Percentiles rank a stretch among this genome's conserved stretches.
phyloP scores from a whole-genome alignment of 2,329 filamentous ascomycete genomes.

The Verticillium zaregamsianum region DNA sequence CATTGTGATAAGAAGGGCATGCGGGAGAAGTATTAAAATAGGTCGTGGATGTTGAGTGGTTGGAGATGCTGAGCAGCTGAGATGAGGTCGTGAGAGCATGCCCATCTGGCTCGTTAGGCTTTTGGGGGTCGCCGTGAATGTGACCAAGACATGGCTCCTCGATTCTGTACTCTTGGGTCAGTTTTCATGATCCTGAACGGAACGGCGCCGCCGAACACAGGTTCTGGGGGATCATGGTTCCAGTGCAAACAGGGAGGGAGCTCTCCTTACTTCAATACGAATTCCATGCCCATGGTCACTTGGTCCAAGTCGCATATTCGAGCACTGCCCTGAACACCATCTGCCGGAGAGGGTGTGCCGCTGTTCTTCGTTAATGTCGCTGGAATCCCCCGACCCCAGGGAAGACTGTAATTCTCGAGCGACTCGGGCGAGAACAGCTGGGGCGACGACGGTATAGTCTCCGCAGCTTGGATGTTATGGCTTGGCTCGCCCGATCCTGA shows the following conservation, averaged over 20 bases:
- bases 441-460: background rate
- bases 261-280: conserved; percentile 23
- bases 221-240: too few relatives aligned
- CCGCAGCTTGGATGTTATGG: background rate
- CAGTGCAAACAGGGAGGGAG: too few relatives aligned
- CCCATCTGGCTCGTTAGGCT: conserved; percentile 18
- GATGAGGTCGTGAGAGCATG: conserved; percentile 21
- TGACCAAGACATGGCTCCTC: conserved; percentile 23
- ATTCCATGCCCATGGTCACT: conserved; percentile 23
- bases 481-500: background rate
- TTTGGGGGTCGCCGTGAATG: conserved; percentile 18
- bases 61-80: conserved; percentile 11
- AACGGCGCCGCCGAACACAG: background rate
- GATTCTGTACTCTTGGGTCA: conserved; percentile 13
- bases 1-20: conserved; percentile 1
- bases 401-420: background rate
- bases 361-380: background rate
- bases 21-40: background rate
- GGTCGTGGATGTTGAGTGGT: background rate
- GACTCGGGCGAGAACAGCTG: background rate
- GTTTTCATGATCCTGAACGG: background rate
- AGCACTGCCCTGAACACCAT: background rate
- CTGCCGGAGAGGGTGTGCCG: background rate
- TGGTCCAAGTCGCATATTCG: conserved; percentile 19
- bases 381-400: background rate